Conservation (phyloP, 2,329 filamentous ascomycete genomes). For the Penicillium italicum region DNA sequence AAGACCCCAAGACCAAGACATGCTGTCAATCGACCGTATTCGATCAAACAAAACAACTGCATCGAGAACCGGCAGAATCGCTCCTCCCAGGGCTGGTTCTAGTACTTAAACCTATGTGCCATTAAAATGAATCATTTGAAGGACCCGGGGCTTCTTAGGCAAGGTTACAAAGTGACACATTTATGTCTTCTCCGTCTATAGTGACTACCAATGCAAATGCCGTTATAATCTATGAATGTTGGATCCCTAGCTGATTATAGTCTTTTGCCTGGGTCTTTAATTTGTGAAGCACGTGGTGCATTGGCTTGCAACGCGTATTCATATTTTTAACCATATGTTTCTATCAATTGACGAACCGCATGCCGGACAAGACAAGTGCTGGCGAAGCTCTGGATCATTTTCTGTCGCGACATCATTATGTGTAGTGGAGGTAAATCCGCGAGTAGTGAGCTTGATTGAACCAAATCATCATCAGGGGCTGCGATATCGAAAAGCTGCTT, state of each 20-base stretch:
- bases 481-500: constrained; percentile 48
- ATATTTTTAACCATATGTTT: constrained; percentile 14
- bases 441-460: constrained; percentile 21
- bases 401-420: constrained; percentile 27
- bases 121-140: not conserved
- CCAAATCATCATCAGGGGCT: constrained; percentile 24
- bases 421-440: constrained; percentile 28
- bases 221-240: not conserved
- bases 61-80: not conserved
- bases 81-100: not conserved
- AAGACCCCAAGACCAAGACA: not conserved
- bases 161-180: not conserved
- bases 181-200: not conserved
- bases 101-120: not conserved
- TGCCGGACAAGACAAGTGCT: constrained; percentile 7
- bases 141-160: not conserved
- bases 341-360: constrained; percentile 11
- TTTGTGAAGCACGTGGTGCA: not conserved
- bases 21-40: not conserved
- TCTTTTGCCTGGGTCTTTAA: not conserved
- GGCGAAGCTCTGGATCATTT: constrained; percentile 15
- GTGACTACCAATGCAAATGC: not conserved
- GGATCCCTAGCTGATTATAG: not conserved
- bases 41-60: not conserved
- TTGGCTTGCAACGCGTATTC: not conserved